Conservation (phyloP, 352 stramenopile genomes). For the Phytopythium aichiense region DNA sequence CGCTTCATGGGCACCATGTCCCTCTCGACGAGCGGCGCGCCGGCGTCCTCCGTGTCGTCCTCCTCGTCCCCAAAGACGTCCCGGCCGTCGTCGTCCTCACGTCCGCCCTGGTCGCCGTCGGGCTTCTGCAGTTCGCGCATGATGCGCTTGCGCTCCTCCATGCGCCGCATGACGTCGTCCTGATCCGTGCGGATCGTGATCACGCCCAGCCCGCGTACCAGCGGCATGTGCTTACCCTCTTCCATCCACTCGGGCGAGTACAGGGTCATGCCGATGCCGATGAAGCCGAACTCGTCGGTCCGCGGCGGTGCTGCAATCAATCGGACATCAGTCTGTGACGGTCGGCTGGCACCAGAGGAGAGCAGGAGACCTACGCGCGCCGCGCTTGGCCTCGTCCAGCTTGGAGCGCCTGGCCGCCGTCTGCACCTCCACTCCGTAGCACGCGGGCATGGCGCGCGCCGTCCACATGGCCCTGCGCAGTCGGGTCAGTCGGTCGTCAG, state of each 20-base stretch:
- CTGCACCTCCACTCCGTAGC: constrained; percentile 48
- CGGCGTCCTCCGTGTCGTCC: constrained; percentile 24
- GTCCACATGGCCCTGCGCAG: constrained; percentile 50
- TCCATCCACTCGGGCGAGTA: constrained; percentile 62
- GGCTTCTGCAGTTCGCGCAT: constrained; percentile 42
- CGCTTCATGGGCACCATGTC: constrained; percentile 45
- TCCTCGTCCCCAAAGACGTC: constrained; percentile 34
- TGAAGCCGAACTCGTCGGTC: constrained; percentile 50
- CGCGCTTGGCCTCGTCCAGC: constrained; percentile 40
- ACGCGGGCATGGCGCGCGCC: constrained; percentile 37
- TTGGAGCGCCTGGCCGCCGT: constrained; percentile 31
- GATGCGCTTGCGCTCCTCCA: constrained; percentile 65
- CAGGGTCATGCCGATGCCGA: constrained; percentile 54
- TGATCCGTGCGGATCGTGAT: constrained; percentile 44
- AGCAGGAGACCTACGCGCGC: constrained; percentile 28
- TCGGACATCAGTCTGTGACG: too few relatives aligned
- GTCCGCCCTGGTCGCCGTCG: constrained; percentile 23
- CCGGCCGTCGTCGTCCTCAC: constrained; percentile 43
- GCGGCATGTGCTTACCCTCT: constrained; percentile 46
- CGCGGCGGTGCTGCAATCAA: constrained; percentile 31
- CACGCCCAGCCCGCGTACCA: constrained; percentile 46
- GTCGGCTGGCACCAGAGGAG: neutral
- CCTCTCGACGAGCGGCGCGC: constrained; percentile 37
- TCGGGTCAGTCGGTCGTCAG: constrained; percentile 2
- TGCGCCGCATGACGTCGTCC: constrained; percentile 50